Conservation (phyloP, 2,329 filamentous ascomycete genomes). For the Emmonsia crescens region DNA sequence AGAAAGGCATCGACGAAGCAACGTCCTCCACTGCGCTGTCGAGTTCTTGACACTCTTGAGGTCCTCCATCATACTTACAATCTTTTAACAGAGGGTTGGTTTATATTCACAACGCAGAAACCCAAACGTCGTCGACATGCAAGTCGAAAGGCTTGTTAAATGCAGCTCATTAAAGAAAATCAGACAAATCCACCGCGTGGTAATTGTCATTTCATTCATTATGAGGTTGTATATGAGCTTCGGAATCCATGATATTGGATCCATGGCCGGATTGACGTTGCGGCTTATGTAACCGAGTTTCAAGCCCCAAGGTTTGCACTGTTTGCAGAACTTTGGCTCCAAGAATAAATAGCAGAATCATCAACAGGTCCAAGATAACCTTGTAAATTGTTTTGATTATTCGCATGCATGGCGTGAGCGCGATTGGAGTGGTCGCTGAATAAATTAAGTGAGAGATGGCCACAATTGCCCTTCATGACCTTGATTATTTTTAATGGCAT, state of each 20-base stretch:
- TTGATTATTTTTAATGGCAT: too few relatives aligned
- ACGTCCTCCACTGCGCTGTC: conserved; percentile 9
- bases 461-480: too few relatives aligned
- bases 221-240: not conserved
- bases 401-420: too few relatives aligned
- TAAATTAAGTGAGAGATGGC: too few relatives aligned
- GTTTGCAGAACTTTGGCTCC: too few relatives aligned
- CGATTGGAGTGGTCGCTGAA: too few relatives aligned
- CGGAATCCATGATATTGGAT: not conserved
- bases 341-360: too few relatives aligned
- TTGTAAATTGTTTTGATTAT: too few relatives aligned
- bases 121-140: not conserved
- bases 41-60: not conserved
- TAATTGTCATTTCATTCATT: not conserved
- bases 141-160: not conserved
- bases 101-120: not conserved
- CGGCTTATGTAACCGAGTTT: not conserved
- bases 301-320: not conserved
- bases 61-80: not conserved
- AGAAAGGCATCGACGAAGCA: conserved; percentile 10
- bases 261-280: not conserved
- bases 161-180: not conserved
- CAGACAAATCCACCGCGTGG: not conserved
- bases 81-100: not conserved
- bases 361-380: too few relatives aligned